Conservation (phyloP, 805 yeast genomes). For the Brettanomyces sp. region DNA sequence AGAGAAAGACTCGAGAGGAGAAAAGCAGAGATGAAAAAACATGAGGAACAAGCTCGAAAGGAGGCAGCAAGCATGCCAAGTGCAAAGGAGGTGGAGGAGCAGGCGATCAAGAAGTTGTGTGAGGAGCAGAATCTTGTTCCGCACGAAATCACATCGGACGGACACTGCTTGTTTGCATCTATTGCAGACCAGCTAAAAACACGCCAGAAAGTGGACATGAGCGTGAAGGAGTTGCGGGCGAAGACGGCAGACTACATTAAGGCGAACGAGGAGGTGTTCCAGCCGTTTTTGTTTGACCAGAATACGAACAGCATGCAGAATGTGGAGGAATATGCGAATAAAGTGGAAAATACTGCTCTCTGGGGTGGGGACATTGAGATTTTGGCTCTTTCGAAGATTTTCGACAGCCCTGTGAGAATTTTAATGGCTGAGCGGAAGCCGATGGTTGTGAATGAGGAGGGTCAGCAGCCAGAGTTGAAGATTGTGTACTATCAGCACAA, state of each 20-base stretch:
- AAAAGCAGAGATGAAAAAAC: slow-evolving; percentile 54
- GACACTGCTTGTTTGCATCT: slow-evolving; percentile 87
- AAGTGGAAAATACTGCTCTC: slow-evolving; percentile 66
- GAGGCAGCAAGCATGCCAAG: slow-evolving; percentile 68
- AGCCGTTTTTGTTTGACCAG: slow-evolving; percentile 81
- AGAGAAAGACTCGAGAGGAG: slow-evolving; percentile 75
- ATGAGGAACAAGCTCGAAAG: slow-evolving; percentile 55
- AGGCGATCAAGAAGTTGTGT: slow-evolving; percentile 50
- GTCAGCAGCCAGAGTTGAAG: slow-evolving; percentile 43
- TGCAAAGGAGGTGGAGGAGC: slow-evolving; percentile 61
- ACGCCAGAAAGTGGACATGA: slow-evolving; percentile 35
- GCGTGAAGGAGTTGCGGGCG: slow-evolving; percentile 49
- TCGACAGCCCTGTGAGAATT: slow-evolving; percentile 64
- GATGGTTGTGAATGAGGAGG: slow-evolving; percentile 52
- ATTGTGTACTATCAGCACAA: slow-evolving; percentile 78
- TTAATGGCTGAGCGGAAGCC: slow-evolving; percentile 71
- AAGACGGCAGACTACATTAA: slow-evolving; percentile 61
- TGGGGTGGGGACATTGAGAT: slow-evolving; percentile 98
- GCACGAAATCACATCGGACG: slow-evolving; percentile 79
- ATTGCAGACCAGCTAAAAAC: slow-evolving; percentile 63
- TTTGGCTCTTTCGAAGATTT: slow-evolving; percentile 66
- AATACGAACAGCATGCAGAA: slow-evolving; percentile 53
- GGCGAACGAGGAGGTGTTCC: slow-evolving; percentile 55
- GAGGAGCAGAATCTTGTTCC: slow-evolving; percentile 38
- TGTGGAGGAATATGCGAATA: slow-evolving; percentile 57